Evolutionary conservation across 345 rosid species (phyloP).

Genomic region (Noccaea bulbosa): DNA sequence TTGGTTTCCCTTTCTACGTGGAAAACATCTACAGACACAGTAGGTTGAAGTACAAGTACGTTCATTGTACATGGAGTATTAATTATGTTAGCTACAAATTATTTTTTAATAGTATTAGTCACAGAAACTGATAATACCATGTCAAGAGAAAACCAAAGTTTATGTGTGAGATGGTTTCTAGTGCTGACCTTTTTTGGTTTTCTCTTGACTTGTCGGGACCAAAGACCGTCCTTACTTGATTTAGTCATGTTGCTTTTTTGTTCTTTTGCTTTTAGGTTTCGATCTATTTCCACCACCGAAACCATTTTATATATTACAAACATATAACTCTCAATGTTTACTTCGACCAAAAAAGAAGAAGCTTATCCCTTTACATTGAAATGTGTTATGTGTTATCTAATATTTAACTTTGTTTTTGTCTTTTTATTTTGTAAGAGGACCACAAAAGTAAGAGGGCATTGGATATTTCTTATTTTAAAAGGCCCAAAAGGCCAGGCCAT

Average conservation of each 20-base stretch:
- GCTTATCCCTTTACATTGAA: constrained; percentile 14
- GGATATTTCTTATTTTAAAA: background rate
- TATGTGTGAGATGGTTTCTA: constrained; percentile 36
- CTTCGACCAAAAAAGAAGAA: background rate
- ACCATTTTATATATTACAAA: background rate
- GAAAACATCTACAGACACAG: constrained; percentile 20
- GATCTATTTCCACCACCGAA: constrained; percentile 35
- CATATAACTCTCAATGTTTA: constrained; percentile 5
- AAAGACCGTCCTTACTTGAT: constrained; percentile 19
- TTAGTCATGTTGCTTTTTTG: constrained; percentile 23
- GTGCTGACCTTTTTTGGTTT: constrained; percentile 30
- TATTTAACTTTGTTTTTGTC: background rate
- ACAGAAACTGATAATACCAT: constrained; percentile 7
- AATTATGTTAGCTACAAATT: background rate
- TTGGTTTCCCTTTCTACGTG: constrained; percentile 34
- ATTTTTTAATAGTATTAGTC: background rate
- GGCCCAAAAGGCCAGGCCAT: background rate
- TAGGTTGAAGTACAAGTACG: constrained; percentile 41
- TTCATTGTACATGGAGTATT: constrained; percentile 22
- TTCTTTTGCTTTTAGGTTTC: constrained; percentile 39
- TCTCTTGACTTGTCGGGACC: constrained; percentile 44
- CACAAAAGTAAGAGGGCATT: background rate
- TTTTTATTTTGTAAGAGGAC: background rate
- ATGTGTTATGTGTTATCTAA: constrained; percentile 10
- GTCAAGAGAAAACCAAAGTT: constrained; percentile 31